Conservation (phyloP, 208 protist species). For the Polymyxa betae region DNA sequence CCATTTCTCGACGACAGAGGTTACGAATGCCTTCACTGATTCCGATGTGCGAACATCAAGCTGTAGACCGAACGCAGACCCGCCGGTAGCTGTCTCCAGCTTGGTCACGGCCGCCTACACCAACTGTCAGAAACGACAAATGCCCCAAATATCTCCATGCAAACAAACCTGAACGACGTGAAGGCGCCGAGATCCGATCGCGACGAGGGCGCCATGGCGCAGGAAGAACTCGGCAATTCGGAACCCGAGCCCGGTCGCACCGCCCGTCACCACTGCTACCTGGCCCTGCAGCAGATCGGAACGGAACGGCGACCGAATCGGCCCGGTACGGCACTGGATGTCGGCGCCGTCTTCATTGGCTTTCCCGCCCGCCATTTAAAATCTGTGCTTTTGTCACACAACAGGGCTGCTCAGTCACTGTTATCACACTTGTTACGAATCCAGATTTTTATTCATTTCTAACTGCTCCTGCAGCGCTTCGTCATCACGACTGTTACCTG, state of each 20-base stretch:
- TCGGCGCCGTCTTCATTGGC: too few species aligned
- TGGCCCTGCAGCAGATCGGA: not conserved
- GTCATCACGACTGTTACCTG: too few species aligned
- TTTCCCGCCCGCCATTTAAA: too few species aligned
- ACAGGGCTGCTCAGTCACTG: too few species aligned
- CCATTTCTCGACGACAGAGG: not conserved
- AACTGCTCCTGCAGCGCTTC: too few species aligned
- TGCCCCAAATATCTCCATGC: not conserved
- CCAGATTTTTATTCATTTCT: too few species aligned
- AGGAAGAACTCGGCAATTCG: not conserved
- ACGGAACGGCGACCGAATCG: not conserved
- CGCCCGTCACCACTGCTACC: slow-evolving; percentile 8
- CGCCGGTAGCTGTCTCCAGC: not conserved
- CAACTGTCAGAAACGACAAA: not conserved
- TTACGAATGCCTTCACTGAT: not conserved
- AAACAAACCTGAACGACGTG: not conserved
- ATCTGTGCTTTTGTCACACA: too few species aligned
- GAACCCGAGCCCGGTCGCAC: slow-evolving; percentile 6
- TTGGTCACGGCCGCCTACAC: not conserved
- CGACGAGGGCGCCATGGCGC: slow-evolving; percentile 8
- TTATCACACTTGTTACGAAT: too few species aligned
- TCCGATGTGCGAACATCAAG: slow-evolving; percentile 34
- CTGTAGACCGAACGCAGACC: not conserved
- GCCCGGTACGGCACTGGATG: too few species aligned
- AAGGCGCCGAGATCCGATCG: not conserved